These are phyloP conservation scores for Oidiodendron maius DNA, from an alignment of 495 filamentous ascomycete genomes.

Conservation along the genomic window DNA sequence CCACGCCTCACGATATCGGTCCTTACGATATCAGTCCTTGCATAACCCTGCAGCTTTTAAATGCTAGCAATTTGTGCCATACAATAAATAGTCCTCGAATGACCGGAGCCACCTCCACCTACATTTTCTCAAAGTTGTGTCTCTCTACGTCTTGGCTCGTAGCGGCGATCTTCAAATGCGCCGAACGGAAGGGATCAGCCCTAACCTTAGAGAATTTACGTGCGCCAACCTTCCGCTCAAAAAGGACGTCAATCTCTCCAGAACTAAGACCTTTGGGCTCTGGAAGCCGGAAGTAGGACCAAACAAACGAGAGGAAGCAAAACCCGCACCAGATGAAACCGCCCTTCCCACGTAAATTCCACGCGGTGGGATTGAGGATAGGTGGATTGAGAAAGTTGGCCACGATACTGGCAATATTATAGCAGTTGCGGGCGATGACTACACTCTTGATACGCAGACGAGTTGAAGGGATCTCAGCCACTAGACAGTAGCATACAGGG, in stretches of 20 bases:
- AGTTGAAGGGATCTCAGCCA: conserved; percentile 49
- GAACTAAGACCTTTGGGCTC: conserved; percentile 66
- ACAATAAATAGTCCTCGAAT: too few relatives aligned
- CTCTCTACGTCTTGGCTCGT: not conserved
- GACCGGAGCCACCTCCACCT: too few relatives aligned
- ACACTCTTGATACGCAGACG: conserved; percentile 48
- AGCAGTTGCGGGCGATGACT: conserved; percentile 48
- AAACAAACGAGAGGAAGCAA: conserved; percentile 34
- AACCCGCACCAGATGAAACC: conserved; percentile 51
- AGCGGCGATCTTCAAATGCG: not conserved
- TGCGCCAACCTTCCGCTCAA: conserved; percentile 54
- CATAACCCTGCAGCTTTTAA: too few relatives aligned
- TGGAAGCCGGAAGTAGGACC: conserved; percentile 55
- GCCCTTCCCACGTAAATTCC: conserved; percentile 45
- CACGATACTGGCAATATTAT: conserved; percentile 30
- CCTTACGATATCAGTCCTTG: too few relatives aligned
- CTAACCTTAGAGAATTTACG: conserved; percentile 58
- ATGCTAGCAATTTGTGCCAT: too few relatives aligned
- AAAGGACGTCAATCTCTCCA: conserved; percentile 65
- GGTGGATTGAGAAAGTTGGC: conserved; percentile 19
- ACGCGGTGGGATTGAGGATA: conserved; percentile 41
- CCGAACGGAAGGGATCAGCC: conserved; percentile 51
- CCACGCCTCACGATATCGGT: too few relatives aligned
- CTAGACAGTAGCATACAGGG: conserved; percentile 52
- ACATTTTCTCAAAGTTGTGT: too few relatives aligned